Evolutionary conservation across 2,329 filamentous ascomycete genomes (phyloP), one percentile per base, ranked within the genome.

Genomic region (Neonectria neomacrospora): DNA sequence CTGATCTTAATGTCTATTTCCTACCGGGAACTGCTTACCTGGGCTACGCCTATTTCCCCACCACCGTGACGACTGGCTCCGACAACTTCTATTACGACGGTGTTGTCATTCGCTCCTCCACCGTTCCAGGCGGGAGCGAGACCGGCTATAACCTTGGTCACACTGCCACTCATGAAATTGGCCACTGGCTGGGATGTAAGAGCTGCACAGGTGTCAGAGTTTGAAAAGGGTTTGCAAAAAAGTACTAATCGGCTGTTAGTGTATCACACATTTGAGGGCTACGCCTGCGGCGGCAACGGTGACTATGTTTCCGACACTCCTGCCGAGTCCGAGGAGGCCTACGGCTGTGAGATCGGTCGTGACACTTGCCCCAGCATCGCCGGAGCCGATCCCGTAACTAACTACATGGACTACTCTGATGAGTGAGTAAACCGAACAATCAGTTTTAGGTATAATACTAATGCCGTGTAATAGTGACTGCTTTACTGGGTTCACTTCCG

Each of bases 1-100:
- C 63, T 23, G 72, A 72, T n/a, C 75, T 79, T 7, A 79, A 75
- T 67, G 69, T 82, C 41, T 78, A 81, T 61, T 76, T 78, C 47
- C 26, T 68, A 37, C 64, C 67, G 0, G 68, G 69, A 3, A 39
- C 26, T 16, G 37, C 41, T 0, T 69, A 68, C 51, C 68, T 70
- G 1, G 82, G 82, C n/a, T 83, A 81, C 72, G 82, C 81, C 76
- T 80, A 80, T 72, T 82, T 82, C 74, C 82, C 83, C 8, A 72
- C 65, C 23, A 61, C 74, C 37, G 60, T 68, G 1, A 66, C 59
- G 2, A 39, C 67, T 1, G 64, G 62, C 1, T 69, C 64, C 3
- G 8, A 20, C 3, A 52, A 39, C 0, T 80, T 81, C 67, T 75
- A 77, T 66, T 64, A 64, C 0, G 80, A 81, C 45, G 80, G 80